Conservation (phyloP, 1,284 basidiomycete species). For the Ganoderma boninense region DNA sequence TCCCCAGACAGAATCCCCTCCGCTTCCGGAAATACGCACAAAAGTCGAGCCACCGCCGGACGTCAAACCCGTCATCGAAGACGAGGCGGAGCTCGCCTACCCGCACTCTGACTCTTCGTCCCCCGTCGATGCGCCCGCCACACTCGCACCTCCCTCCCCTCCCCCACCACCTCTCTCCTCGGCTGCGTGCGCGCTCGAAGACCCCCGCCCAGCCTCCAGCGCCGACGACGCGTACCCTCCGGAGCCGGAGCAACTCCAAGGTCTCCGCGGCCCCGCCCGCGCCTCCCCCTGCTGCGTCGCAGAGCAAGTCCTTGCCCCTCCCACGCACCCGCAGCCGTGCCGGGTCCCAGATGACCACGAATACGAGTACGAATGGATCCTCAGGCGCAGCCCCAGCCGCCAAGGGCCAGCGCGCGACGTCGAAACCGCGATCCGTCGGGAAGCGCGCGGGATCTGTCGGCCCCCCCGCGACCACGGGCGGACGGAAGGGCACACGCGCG, state of each 20-base stretch:
- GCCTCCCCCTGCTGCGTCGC: background rate
- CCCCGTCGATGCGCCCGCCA: background rate
- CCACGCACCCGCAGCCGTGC: conserved; percentile 23
- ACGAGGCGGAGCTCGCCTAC: background rate
- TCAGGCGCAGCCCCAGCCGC: background rate
- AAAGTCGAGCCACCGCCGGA: background rate
- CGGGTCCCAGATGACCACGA: conserved; percentile 7
- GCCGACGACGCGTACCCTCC: conserved; percentile 17
- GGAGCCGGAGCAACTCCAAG: conserved; percentile 26
- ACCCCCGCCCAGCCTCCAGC: conserved; percentile 2
- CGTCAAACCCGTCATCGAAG: background rate
- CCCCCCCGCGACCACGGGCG: background rate
- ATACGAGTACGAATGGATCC: too few relatives aligned
- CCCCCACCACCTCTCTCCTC: conserved; percentile 17
- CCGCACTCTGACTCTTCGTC: background rate
- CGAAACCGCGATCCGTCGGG: conserved; percentile 18
- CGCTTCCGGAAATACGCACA: background rate
- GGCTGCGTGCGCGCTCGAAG: conserved; percentile 8
- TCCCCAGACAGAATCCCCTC: background rate
- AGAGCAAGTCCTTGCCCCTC: conserved; percentile 2
- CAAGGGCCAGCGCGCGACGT: conserved; percentile 9
- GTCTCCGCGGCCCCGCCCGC: conserved; percentile 20
- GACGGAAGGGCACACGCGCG: background rate
- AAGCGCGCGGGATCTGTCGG: conserved; percentile 7
- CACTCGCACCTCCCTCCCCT: background rate